phyloP scores from a whole-genome alignment of 495 filamentous ascomycete genomes.

The Xylaria grammica region DNA sequence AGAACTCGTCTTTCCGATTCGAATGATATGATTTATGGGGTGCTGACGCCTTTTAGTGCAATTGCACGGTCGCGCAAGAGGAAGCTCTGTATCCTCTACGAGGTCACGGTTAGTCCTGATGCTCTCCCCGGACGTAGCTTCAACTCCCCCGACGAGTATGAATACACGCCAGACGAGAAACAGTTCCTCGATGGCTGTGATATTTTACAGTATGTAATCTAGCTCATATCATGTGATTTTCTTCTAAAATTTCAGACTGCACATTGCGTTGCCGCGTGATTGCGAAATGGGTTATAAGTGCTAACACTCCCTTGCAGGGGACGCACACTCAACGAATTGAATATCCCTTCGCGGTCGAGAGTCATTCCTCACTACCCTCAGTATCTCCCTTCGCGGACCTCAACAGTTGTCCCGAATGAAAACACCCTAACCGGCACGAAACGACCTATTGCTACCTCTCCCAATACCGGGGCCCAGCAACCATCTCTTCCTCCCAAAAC shows the following conservation, averaged over 20 bases:
- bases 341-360: conserved; percentile 64
- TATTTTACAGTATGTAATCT: conserved; percentile 70
- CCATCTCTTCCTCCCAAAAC: conserved; percentile 12
- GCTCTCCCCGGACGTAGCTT: conserved; percentile 49
- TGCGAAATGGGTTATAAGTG: conserved; percentile 24
- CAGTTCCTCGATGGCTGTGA: conserved; percentile 77
- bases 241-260: conserved; percentile 26
- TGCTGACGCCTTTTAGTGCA: conserved; percentile 62
- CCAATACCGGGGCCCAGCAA: background rate
- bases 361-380: conserved; percentile 39
- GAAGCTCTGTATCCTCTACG: conserved; percentile 81
- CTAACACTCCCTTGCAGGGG: conserved; percentile 58
- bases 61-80: conserved; percentile 79
- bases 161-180: conserved; percentile 58
- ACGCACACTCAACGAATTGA: conserved; percentile 70
- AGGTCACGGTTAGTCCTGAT: conserved; percentile 57
- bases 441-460: background rate
- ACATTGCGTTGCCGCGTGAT: conserved; percentile 28
- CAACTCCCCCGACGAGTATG: conserved; percentile 50
- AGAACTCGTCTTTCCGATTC: conserved; percentile 51
- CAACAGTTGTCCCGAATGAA: conserved; percentile 22
- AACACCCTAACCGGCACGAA: conserved; percentile 13
- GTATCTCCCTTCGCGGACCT: conserved; percentile 18
- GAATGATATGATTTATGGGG: conserved; percentile 43
- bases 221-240: conserved; percentile 13